phyloP scores from a whole-genome alignment of 108 stramenopile species.

The Nitzschia palea region DNA sequence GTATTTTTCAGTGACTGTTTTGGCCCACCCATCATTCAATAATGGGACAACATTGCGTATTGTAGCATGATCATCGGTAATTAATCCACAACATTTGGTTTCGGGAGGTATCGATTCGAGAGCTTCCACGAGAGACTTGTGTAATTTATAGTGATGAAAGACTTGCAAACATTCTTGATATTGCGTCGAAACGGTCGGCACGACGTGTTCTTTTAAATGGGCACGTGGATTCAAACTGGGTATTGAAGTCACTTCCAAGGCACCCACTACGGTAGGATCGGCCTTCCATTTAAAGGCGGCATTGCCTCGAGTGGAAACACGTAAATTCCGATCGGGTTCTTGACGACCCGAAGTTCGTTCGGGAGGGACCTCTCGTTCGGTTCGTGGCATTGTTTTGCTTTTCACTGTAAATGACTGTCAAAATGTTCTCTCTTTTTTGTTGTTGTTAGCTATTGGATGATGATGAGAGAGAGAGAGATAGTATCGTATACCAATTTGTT shows the following conservation, averaged over 20 bases:
- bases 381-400: neutral
- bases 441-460: too few relatives aligned
- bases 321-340: constrained; percentile 1
- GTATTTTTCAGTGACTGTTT: constrained; percentile 14
- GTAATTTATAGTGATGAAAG: constrained; percentile 24
- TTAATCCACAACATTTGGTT: constrained; percentile 32
- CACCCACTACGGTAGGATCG: constrained; percentile 26
- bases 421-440: neutral
- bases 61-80: constrained; percentile 17
- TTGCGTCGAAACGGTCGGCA: neutral
- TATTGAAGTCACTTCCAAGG: constrained; percentile 27
- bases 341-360: constrained; percentile 9
- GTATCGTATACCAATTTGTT: too few relatives aligned
- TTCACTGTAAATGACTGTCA: neutral
- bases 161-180: constrained; percentile 5
- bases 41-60: constrained; percentile 4
- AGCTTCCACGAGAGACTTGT: constrained; percentile 22
- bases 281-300: constrained; percentile 42
- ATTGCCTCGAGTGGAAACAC: constrained; percentile 24
- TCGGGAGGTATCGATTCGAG: constrained; percentile 23
- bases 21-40: constrained; percentile 35
- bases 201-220: neutral
- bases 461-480: too few relatives aligned
- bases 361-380: too few relatives aligned
- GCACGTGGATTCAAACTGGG: constrained; percentile 18